Evolutionary conservation across 805 yeast genomes (phyloP), one percentile per base, ranked within the genome.

Genomic region (Torulaspora maleeae): DNA sequence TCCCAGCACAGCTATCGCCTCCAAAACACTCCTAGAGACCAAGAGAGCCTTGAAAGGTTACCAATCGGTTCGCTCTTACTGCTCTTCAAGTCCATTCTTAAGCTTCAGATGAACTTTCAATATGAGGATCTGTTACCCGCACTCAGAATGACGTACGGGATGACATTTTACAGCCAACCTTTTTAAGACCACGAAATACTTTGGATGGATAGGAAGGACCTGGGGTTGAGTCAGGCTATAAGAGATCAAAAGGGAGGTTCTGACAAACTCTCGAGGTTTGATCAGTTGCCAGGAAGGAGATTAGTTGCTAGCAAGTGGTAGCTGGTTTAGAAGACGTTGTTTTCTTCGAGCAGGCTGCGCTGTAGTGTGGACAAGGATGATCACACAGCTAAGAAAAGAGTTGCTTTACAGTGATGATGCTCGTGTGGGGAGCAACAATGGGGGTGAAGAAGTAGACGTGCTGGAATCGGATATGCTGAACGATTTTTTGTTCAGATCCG

Each of bases 381-480:
- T 44, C 16, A 33, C 41, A 22, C 41, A 44, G 38, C 37, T 45
- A 11, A 48, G 36, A 38, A 42, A 41, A 38, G 44, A 44, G 19
- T 15, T 41, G 34, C 24, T 36, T 22, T 48, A 29, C 43, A 34
- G 34, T 3, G 41, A 35, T 7, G 37, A 29, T 15, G 35, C 33
- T 24, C 43, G 27, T 15, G 35, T 9, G 19, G 40, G 29, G 16
- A 30, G 27, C 17, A 36, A 33, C 19, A 10, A 25, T 3, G 27
- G 15, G 17, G 13, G 17, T 20, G 47, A 44, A 11, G 54, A 51
- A 13, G 40, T 48, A 28, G 49, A 47, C 16, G 43, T 51, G 46
- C 33, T 52, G 28, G 62, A 58, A 25, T 43, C 55, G 5, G 67
- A 63, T 35, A 44, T 63, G 17, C 49, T 61, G 47, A 62, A 62